Evolutionary conservation across 1,284 basidiomycete genomes (phyloP), one percentile per base, ranked within the genome.

Genomic region (Tilletia walkeri): DNA sequence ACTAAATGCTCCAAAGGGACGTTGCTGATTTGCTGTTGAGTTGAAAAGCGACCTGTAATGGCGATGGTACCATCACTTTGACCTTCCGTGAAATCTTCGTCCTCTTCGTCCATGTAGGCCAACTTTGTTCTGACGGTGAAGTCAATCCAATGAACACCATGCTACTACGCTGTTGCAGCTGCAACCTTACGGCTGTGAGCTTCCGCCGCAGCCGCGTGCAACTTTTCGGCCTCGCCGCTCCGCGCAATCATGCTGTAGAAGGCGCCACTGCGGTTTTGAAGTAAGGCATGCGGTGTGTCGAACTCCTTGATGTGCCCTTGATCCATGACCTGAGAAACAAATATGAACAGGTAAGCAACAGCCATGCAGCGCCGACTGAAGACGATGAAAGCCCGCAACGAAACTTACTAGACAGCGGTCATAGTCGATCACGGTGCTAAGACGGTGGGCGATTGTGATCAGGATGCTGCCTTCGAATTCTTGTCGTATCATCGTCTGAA

Each of bases 401-500:
- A 24, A 14, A 61, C 56, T 34, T 20, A 69, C 68, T 3, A 65
- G 49, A 18, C 66, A 39, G 1, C 59, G 5, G 59, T 69, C 68
- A 41, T 65, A 69, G 45, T 69, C 61, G 12, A 69, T 50, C 10
- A 69, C 49, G 34, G 68, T 69, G 36, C 36, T 20, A 6, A 69
- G 45, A 20, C 68, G 68, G 41, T 66, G 56, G 38, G 56, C 65
- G 34, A 69, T 50, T 47, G 67, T 65, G 39, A 67, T 47, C 34
- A 56, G 39, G 36, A 48, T 67, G 48, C 34, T 88, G 4, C 87
- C 86, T 12, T 87, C 85, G 81, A 94, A 94, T 76, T 92, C 91
- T 76, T 90, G 88, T 7, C 91, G 87, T 75, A 95, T 92, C 0
- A 91, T 90, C 34, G 87, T 84, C 83, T 94, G 92, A 70, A 95